Conservation (phyloP, 306 rosid species). For the Canavalia gladiata region DNA sequence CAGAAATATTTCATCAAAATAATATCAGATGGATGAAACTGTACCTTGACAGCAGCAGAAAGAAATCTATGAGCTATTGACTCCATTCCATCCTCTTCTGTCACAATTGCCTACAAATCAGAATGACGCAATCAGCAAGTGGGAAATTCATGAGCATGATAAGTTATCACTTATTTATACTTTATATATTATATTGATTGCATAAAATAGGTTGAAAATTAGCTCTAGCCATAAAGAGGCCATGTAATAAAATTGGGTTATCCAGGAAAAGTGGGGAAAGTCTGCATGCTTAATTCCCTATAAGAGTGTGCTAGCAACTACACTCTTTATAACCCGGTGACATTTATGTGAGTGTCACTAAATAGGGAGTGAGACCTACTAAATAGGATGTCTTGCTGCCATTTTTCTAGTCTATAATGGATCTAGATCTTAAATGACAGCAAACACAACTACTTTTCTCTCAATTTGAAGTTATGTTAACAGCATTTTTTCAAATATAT, state of each 20-base stretch:
- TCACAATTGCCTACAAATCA: constrained; percentile 81
- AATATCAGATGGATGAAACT: constrained; percentile 28
- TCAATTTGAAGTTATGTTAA: constrained; percentile 21
- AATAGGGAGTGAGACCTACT: not conserved
- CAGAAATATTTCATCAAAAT: constrained; percentile 33
- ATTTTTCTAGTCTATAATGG: not conserved
- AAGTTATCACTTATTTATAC: constrained; percentile 7
- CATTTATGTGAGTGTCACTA: not conserved
- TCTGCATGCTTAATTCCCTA: not conserved
- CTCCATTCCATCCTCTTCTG: constrained; percentile 99
- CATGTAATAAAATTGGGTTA: constrained; percentile 25
- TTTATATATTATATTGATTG: constrained; percentile 31
- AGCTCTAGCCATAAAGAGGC: constrained; percentile 17
- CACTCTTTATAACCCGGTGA: not conserved
- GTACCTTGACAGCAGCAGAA: constrained; percentile 96
- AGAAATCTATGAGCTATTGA: constrained; percentile 98
- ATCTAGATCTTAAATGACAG: constrained; percentile 26
- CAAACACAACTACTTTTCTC: constrained; percentile 30
- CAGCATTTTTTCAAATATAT: constrained; percentile 30
- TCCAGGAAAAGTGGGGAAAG: constrained; percentile 22
- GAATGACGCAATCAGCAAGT: constrained; percentile 45
- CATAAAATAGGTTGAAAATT: constrained; percentile 30
- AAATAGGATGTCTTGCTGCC: not conserved
- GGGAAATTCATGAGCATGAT: constrained; percentile 33
- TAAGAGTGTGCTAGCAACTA: not conserved